Evolutionary conservation across 208 protist species (phyloP).

Genomic region (Jaenimonas drosophilae): DNA sequence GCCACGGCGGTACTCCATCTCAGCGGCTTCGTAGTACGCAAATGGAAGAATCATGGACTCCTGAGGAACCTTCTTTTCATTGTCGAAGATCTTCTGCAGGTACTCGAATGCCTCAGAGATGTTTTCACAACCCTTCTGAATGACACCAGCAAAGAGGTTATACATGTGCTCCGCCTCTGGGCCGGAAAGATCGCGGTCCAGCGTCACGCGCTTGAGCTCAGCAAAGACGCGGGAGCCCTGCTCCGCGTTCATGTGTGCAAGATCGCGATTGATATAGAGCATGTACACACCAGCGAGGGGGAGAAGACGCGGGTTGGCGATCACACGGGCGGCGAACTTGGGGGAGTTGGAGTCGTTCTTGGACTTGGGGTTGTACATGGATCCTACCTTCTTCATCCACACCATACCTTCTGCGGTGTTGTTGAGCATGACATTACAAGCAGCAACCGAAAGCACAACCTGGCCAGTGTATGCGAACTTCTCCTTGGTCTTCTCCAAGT

Average conservation of each 20-base stretch:
- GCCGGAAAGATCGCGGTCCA: slow-evolving; percentile 48
- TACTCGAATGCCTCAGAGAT: slow-evolving; percentile 36
- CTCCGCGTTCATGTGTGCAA: slow-evolving; percentile 84
- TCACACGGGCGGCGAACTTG: slow-evolving; percentile 67
- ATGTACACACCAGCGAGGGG: slow-evolving; percentile 77
- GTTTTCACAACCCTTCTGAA: slow-evolving; percentile 77
- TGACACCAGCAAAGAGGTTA: slow-evolving; percentile 80
- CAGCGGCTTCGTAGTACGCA: slow-evolving; percentile 77
- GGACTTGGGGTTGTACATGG: slow-evolving; percentile 83
- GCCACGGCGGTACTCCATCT: slow-evolving; percentile 78
- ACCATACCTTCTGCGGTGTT: slow-evolving; percentile 46
- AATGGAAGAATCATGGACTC: slow-evolving; percentile 87
- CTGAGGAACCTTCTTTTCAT: slow-evolving; percentile 63
- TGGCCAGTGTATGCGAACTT: slow-evolving; percentile 86
- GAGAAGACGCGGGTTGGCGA: slow-evolving; percentile 62
- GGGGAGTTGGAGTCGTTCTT: slow-evolving; percentile 88
- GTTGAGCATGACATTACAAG: slow-evolving; percentile 75
- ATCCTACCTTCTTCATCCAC: slow-evolving; percentile 74
- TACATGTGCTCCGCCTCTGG: slow-evolving; percentile 76
- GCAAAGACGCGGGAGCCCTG: slow-evolving; percentile 54
- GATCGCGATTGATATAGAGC: slow-evolving; percentile 88
- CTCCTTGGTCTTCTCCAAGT: slow-evolving; percentile 60
- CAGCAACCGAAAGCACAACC: slow-evolving; percentile 69
- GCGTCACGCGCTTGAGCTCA: slow-evolving; percentile 52
- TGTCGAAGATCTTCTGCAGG: slow-evolving; percentile 69